Base-by-base conservation (phyloP, 306 rosid species). In the Quercus engelmannii region DNA sequence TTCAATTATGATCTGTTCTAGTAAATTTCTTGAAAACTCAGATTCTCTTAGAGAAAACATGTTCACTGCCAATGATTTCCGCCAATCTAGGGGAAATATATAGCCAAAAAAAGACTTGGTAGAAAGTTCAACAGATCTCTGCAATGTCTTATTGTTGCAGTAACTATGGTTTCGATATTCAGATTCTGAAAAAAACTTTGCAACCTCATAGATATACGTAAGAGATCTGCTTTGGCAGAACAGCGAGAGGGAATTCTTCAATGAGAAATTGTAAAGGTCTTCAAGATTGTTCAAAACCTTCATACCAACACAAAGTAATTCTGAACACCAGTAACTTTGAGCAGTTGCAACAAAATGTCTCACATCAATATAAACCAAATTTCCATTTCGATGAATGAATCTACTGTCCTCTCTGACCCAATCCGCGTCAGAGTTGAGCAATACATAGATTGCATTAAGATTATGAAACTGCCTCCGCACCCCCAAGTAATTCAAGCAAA, bases 401-500 rank as follows among this genome's bases (percentile, higher is more conserved):
- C 68, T 83, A 21, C 28, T 84, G 8, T 75, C 85, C 70, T 80
- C 74, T 20, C 38, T 78, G 65, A 83, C 90, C 97, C 97, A 93
- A 69, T 75, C 75, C 75, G 93, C 97, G 71, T 79, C 88, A 75
- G 91, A 84, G 61, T 86, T 43, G 57, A 93, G 87, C 73, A 91
- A 82, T 75, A 75, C 23, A 75, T 83, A 87, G 19, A 77, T 25
- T 14, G 69, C 80, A 59, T 80, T 78, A 46, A 8, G 71, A 74
- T 78, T 56, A 57, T 19, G 64, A 20, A 25, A 31, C 72, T 62
- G 76, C 78, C 82, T 80, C 86, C 79, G 74, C 72, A 91, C 85
- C 49, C 98, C 97, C 12, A 93, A 71, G 71, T 78, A 91, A 79
- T 79, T 76, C 51, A 93, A 83, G 31, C 91, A 86, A 78, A 93